phyloP scores from a whole-genome alignment of 106 monocot species.

The Acanthochlamys bracteata region DNA sequence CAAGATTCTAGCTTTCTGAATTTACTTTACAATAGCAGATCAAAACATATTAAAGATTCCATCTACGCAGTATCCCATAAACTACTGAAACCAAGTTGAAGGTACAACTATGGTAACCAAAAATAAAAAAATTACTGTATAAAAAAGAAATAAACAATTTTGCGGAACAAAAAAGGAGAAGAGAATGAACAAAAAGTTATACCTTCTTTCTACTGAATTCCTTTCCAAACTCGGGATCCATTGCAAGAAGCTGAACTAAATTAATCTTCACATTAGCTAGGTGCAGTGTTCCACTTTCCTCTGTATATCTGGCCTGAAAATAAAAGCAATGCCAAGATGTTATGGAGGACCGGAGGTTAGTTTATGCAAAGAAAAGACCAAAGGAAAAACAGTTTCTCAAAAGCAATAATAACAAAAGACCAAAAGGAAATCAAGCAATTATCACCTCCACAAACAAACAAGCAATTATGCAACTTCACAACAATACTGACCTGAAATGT shows the following conservation, averaged over 20 bases:
- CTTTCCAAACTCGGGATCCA: constrained; percentile 14
- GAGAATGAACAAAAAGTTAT: not conserved
- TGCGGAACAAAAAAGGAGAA: no score
- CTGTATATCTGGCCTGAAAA: not conserved
- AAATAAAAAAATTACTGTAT: no score
- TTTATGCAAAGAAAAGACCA: not conserved
- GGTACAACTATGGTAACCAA: no score
- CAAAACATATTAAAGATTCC: no score
- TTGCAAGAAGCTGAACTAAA: not conserved
- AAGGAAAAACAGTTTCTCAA: not conserved
- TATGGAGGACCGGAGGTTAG: not conserved
- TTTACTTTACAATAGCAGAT: no score
- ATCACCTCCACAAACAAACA: not conserved
- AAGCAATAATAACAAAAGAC: not conserved
- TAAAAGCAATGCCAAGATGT: not conserved
- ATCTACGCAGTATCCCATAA: no score
- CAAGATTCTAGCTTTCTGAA: no score
- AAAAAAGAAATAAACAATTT: no score
- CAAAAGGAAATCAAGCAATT: constrained; percentile 2
- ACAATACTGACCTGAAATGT: no score
- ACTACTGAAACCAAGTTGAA: no score
- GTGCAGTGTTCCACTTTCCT: not conserved
- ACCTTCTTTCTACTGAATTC: constrained; percentile 5
- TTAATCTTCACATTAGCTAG: not conserved
- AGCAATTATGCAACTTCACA: not conserved